These are phyloP conservation scores for Agaricus subrufescens DNA, from an alignment of 768 basidiomycete genomes.

Conservation along the genomic window DNA sequence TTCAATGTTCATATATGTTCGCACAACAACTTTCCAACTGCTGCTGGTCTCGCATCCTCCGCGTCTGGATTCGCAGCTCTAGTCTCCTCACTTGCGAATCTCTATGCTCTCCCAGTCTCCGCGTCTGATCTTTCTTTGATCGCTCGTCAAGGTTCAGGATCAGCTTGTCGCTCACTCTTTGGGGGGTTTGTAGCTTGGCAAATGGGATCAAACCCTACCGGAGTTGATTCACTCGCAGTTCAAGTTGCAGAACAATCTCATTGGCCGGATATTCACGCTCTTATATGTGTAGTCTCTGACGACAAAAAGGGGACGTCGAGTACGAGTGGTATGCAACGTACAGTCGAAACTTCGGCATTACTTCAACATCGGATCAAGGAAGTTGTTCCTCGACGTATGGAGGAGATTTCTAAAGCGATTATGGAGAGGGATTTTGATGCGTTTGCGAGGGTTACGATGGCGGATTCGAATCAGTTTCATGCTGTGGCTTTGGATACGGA, in stretches of 20 bases:
- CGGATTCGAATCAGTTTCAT: conserved; percentile 98
- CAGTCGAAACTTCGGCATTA: conserved; percentile 86
- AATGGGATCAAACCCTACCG: conserved; percentile 59
- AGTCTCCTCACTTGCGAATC: conserved; percentile 79
- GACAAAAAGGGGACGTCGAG: conserved; percentile 95
- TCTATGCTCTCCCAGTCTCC: conserved; percentile 77
- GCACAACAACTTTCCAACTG: conserved; percentile 98
- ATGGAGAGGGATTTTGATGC: conserved; percentile 72
- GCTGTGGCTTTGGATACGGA: conserved; percentile 95
- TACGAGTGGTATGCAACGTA: conserved; percentile 96
- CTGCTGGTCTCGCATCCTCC: conserved; percentile 95
- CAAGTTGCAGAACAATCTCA: conserved; percentile 80
- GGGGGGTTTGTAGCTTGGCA: conserved; percentile 98
- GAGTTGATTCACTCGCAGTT: conserved; percentile 83
- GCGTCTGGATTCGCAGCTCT: conserved; percentile 97
- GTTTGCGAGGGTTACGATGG: conserved; percentile 93
- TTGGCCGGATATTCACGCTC: conserved; percentile 95
- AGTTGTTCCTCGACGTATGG: conserved; percentile 89
- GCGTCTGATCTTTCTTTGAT: conserved; percentile 87
- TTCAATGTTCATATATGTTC: conserved; percentile 86
- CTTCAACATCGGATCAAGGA: conserved; percentile 84
- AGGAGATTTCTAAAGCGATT: conserved; percentile 78
- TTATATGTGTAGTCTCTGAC: conserved; percentile 95
- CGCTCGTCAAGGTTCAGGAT: conserved; percentile 96
- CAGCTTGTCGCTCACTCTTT: conserved; percentile 95